Conservation (phyloP, 2,329 filamentous ascomycete genomes). For the Nemania sp. region DNA sequence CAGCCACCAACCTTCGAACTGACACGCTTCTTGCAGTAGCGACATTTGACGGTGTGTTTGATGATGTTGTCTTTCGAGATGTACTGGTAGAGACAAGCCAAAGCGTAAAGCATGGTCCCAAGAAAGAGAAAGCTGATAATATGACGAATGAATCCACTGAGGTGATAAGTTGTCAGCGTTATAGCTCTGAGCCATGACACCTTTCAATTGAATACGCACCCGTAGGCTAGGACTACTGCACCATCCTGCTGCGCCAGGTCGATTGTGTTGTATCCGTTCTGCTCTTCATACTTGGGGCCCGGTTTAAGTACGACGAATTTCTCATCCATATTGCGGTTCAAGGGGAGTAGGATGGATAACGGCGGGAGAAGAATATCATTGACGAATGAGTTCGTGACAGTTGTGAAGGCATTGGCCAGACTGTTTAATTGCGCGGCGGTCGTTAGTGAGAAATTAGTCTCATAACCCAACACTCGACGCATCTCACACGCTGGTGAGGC, state of each 20-base stretch:
- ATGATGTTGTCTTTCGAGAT: constrained; percentile 75
- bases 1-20: constrained; percentile 45
- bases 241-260: constrained; percentile 76
- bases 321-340: constrained; percentile 78
- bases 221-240: constrained; percentile 78
- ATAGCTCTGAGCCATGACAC: not conserved
- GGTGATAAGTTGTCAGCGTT: not conserved
- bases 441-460: constrained; percentile 14
- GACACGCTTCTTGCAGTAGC: constrained; percentile 65
- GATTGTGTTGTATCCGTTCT: constrained; percentile 75
- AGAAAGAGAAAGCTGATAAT: constrained; percentile 74
- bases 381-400: constrained; percentile 78
- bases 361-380: constrained; percentile 77
- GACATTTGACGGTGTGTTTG: constrained; percentile 76
- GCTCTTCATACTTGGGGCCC: constrained; percentile 65
- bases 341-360: constrained; percentile 74
- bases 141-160: constrained; percentile 73
- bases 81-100: constrained; percentile 72
- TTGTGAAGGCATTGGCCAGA: constrained; percentile 77
- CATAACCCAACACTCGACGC: not conserved
- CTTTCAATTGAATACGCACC: constrained; percentile 56
- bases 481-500: not conserved
- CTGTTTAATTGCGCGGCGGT: constrained; percentile 53
- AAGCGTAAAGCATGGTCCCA: constrained; percentile 72
- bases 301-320: constrained; percentile 75